A percentile compares a stretch with the other conserved stretches of the same genome.
These are phyloP conservation scores for Colletotrichum gigasporum DNA, from an alignment of 2,329 filamentous ascomycete species.

Conservation along the genomic window DNA sequence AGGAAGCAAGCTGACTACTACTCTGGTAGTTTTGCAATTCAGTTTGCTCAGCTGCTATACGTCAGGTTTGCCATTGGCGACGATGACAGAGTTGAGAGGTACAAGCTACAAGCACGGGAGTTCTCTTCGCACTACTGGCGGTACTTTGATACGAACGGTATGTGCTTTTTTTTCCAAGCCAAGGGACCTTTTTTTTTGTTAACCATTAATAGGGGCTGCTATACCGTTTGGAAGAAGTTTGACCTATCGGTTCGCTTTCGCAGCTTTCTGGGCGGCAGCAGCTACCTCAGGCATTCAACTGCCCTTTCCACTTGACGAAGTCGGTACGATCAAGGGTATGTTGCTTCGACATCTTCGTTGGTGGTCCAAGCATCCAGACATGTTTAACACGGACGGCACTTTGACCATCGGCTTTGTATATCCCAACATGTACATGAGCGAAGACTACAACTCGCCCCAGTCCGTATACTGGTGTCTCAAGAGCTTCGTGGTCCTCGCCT, in stretches of 20 bases:
- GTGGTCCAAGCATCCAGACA: conserved; percentile 47
- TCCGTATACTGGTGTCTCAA: conserved; percentile 60
- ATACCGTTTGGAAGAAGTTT: conserved; percentile 57
- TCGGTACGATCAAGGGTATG: conserved; percentile 49
- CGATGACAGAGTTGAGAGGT: conserved; percentile 43
- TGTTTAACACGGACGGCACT: conserved; percentile 54
- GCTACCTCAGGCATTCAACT: conserved; percentile 48
- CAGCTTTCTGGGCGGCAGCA: conserved; percentile 52
- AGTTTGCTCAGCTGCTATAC: conserved; percentile 54
- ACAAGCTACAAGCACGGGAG: conserved; percentile 43
- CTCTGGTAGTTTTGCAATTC: conserved; percentile 56
- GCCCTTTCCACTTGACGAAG: conserved; percentile 41
- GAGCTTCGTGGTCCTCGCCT: conserved; percentile 47
- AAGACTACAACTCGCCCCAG: conserved; percentile 61
- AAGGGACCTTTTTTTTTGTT: neutral
- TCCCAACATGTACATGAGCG: conserved; percentile 56
- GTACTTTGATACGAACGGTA: conserved; percentile 52
- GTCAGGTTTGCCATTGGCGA: conserved; percentile 47
- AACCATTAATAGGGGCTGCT: conserved; percentile 45
- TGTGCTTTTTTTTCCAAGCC: neutral
- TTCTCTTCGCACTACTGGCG: conserved; percentile 50
- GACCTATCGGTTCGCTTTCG: conserved; percentile 55
- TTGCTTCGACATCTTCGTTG: conserved; percentile 54
- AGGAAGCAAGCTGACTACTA: conserved; percentile 54
- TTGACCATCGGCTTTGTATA: conserved; percentile 47